A percentile compares a stretch with the other conserved stretches of the same genome.
Conservation (phyloP, 1,284 basidiomycete genomes). For the Chalciporus sp. region DNA sequence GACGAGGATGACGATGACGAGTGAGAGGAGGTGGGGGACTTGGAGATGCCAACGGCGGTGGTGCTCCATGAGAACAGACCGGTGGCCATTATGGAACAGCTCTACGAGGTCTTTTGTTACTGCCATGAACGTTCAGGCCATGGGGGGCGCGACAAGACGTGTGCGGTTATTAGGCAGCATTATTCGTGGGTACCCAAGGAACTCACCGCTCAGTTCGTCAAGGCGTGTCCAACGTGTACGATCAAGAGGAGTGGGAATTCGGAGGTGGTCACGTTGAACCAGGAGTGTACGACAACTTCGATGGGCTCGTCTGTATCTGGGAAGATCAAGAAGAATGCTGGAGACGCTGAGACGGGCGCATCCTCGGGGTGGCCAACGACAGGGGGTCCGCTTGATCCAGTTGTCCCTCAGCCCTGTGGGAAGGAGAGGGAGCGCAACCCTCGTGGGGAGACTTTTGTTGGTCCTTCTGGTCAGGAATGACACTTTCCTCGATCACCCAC, state of each 20-base stretch:
- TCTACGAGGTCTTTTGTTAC: slow-evolving; percentile 75
- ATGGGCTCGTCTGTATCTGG: neutral
- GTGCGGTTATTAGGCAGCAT: slow-evolving; percentile 55
- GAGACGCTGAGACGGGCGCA: neutral
- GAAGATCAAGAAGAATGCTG: neutral
- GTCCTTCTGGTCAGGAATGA: neutral
- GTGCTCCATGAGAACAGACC: slow-evolving; percentile 69
- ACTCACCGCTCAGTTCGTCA: slow-evolving; percentile 74
- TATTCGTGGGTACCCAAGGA: slow-evolving; percentile 84
- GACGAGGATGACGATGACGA: neutral
- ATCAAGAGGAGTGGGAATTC: slow-evolving; percentile 40
- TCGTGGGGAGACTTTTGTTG: neutral
- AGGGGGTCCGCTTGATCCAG: slow-evolving; percentile 31
- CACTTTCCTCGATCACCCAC: neutral
- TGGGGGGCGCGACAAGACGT: slow-evolving; percentile 77
- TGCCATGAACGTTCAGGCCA: slow-evolving; percentile 69
- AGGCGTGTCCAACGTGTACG: slow-evolving; percentile 71
- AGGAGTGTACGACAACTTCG: neutral
- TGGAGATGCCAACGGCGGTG: slow-evolving; percentile 33
- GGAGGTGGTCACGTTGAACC: slow-evolving; percentile 14
- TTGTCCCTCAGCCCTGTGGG: slow-evolving; percentile 18
- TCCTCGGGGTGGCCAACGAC: slow-evolving; percentile 23
- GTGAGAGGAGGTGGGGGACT: slow-evolving; percentile 1
- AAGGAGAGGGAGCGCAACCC: neutral
- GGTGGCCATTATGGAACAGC: slow-evolving; percentile 72